These are phyloP conservation scores for Arthrobotrys conoides DNA, from an alignment of 2,329 filamentous ascomycete species.

Conservation along the genomic window DNA sequence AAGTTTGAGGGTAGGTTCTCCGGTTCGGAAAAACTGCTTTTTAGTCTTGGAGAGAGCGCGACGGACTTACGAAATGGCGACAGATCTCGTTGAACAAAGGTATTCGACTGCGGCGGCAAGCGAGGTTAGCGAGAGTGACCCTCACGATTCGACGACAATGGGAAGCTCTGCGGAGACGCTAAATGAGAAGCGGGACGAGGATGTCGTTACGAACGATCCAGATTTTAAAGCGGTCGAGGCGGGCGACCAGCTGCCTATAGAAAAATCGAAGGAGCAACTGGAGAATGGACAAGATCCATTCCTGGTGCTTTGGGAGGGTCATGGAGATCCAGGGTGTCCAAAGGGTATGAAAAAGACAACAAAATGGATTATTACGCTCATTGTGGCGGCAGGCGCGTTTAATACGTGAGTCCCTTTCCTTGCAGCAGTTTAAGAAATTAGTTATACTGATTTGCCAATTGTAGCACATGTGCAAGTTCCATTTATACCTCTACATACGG, in stretches of 20 bases:
- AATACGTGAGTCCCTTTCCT: conserved; percentile 79
- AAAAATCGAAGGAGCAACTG: conserved; percentile 57
- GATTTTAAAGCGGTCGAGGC: conserved; percentile 56
- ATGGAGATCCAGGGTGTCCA: conserved; percentile 81
- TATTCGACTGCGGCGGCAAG: neutral
- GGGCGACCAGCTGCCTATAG: conserved; percentile 60
- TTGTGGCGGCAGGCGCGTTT: conserved; percentile 80
- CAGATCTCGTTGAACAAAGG: neutral
- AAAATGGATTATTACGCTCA: conserved; percentile 84
- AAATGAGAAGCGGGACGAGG: conserved; percentile 24
- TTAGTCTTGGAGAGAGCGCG: neutral
- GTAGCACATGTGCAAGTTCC: conserved; percentile 85
- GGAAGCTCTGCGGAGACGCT: conserved; percentile 41
- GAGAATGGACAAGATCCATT: conserved; percentile 70
- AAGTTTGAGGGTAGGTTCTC: conserved; percentile 4
- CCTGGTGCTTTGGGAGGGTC: conserved; percentile 81
- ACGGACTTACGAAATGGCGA: conserved; percentile 28
- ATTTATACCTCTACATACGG: conserved; percentile 87
- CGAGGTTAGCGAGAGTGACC: neutral
- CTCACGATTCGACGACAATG: conserved; percentile 35
- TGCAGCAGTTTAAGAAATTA: neutral
- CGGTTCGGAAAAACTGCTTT: neutral
- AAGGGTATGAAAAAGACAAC: conserved; percentile 76
- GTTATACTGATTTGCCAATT: conserved; percentile 1
- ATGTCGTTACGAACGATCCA: conserved; percentile 62